Base-by-base conservation (phyloP, 2,329 filamentous ascomycete genomes). In the Alternaria hordeiaustralica region DNA sequence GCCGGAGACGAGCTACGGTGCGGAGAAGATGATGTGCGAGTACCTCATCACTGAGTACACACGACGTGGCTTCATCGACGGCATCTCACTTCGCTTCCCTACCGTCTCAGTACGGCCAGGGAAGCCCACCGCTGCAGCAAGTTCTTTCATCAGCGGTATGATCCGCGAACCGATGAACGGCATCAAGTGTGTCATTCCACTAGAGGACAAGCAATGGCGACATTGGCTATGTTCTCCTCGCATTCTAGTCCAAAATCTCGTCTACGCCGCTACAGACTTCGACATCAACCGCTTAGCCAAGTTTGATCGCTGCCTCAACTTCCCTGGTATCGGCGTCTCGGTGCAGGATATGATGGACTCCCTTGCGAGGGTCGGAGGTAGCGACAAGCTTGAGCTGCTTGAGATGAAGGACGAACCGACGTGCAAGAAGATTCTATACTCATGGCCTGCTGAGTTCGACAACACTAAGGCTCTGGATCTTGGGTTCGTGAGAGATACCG, bases 1-100 rank as follows among this genome's bases (percentile, higher is more conserved):
- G 2, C 87, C 87, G 2, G 83, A 87, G 71, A 84, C 85, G 15
- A 87, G 86, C 9, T 89, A 89, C 73, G 87, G 87, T 25, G 82
- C 86, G 4, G 85, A 88, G 77, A 89, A 89, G 76, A 79, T 88
- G 66, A 83, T 88, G 70, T 86, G 83, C 64, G 87, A 89, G 78
- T 80, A 84, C 1, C 81, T 88, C 12, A 74, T 89, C 72, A 88
- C 88, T 75, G 87, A 89, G 66, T 85, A 88, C 76, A 86, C 86
- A 58, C 83, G 87, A 23, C 82, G 84, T 60, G 84, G 85, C 3
- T 85, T 84, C 66, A 82, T 89, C 64, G 84, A 86, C 45, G 87
- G 83, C 6, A 85, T 87, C 55, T 82, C 81, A 3, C 79, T 87
- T 55, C 85, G 87, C 1, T 87, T 89, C 65, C 87, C 87, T 1